Evolutionary conservation across 202 grass and related monocot species (phyloP), one percentile per base, ranked within the genome.

Genomic region (Saccharum hybrid): DNA sequence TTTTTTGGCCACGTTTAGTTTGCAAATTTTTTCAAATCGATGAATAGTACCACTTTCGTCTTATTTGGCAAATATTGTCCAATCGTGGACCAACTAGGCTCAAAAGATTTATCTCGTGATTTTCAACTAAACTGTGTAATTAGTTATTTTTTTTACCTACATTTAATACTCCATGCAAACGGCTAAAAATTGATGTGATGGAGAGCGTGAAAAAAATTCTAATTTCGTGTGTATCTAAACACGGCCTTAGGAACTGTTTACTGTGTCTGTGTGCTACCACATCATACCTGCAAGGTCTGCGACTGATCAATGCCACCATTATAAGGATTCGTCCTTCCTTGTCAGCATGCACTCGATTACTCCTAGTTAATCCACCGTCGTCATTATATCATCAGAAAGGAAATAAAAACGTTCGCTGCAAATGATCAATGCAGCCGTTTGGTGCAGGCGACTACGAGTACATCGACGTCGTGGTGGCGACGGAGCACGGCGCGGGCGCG

Each of bases 361-460:
- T 45, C 9, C 4, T 34, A 34, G 8, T 37, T 23, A 14, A 39
- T 52, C 49, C 6, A 56, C 5, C 13, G 56, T 41, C 34, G 41
- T 72, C 22, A 60, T 43, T 33, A 12, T n/a, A 60, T 19, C 19
- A 13, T 37, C 45, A 3, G 62, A 4, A 11, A 22, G 7, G 7
- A 57, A 57, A 9, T 12, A 26, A 62, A 10, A 38, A 37, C 14
- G 2, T 41, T 41, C 31, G 36, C 19, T 15, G 34, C 69, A 43
- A 75, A 79, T 51, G 62, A 79, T 38, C 45, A 52, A 13, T 70
- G 54, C 18, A 6, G 51, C 16, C 52, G 52, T 49, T 66, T 10
- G 3, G 37, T 75, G 79, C 90, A 95, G 93, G 93, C 30, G 88
- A 88, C 1, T 81, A 95, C 74, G 88, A 92, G 80, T 95, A 88